A percentile compares a stretch with the other conserved stretches of the same genome.
These are phyloP conservation scores for Pholiota adiposa DNA, from an alignment of 1,284 basidiomycete species.

Conservation along the genomic window DNA sequence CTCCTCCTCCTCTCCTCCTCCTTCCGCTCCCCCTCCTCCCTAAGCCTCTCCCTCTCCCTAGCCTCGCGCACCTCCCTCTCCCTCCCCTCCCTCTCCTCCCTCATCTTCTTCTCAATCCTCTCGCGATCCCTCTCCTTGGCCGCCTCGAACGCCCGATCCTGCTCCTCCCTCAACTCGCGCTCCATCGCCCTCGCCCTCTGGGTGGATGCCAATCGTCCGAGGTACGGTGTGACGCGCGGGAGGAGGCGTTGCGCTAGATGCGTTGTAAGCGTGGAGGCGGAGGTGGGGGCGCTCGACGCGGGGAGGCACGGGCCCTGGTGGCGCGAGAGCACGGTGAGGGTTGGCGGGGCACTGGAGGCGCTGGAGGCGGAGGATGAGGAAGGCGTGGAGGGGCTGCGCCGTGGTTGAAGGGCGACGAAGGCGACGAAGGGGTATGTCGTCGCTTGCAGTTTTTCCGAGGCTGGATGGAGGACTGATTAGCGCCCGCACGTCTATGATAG, in stretches of 20 bases:
- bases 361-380: slow-evolving; percentile 34
- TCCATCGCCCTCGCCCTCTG: slow-evolving; percentile 63
- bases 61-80: slow-evolving; percentile 20
- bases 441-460: slow-evolving; percentile 82
- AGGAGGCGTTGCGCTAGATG: slow-evolving; percentile 75
- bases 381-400: slow-evolving; percentile 38
- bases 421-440: slow-evolving; percentile 94
- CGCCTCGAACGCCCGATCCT: slow-evolving; percentile 79
- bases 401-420: slow-evolving; percentile 87
- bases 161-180: slow-evolving; percentile 75
- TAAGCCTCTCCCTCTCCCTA: background rate
- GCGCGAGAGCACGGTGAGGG: slow-evolving; percentile 81
- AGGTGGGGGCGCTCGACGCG: slow-evolving; percentile 49
- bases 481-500: too few relatives aligned
- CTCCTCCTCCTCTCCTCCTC: slow-evolving; percentile 24
- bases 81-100: slow-evolving; percentile 26
- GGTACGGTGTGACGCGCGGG: slow-evolving; percentile 79
- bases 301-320: slow-evolving; percentile 68
- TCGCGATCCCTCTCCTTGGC: slow-evolving; percentile 73
- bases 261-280: slow-evolving; percentile 62
- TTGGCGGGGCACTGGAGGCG: slow-evolving; percentile 43
- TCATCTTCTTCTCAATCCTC: slow-evolving; percentile 56
- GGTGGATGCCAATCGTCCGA: slow-evolving; percentile 56
- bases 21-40: slow-evolving; percentile 25
- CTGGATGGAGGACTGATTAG: too few relatives aligned